Percentiles rank a stretch among this genome's conserved stretches.
Conservation (phyloP, 345 rosid species). For the Trapa bicornis region DNA sequence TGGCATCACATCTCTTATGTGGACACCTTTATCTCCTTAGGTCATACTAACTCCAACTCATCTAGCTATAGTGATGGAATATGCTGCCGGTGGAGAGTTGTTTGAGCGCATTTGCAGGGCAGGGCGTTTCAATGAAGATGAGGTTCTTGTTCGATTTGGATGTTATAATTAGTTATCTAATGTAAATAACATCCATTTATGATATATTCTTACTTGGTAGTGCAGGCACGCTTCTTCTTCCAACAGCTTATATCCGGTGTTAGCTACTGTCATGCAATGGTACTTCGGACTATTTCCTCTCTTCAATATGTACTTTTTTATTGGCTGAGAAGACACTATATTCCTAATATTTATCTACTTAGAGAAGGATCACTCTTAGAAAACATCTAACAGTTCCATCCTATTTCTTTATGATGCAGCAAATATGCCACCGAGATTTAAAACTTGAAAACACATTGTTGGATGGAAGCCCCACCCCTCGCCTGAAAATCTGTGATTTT, state of each 20-base stretch:
- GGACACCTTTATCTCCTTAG: conserved; percentile 16
- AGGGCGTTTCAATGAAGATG: conserved; percentile 71
- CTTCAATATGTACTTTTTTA: background rate
- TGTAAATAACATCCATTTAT: background rate
- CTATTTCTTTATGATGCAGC: conserved; percentile 23
- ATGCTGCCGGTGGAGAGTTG: conserved; percentile 79
- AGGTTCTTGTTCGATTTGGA: conserved; percentile 22
- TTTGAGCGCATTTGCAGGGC: conserved; percentile 77
- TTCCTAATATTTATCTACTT: background rate
- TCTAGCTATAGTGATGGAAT: conserved; percentile 80
- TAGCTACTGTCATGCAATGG: conserved; percentile 69
- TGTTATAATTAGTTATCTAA: background rate
- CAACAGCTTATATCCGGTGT: conserved; percentile 78
- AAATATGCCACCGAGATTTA: conserved; percentile 95
- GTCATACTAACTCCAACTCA: conserved; percentile 74
- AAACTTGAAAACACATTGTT: conserved; percentile 87
- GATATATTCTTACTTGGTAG: background rate
- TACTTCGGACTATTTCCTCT: conserved; percentile 13
- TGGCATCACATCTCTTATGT: conserved; percentile 4
- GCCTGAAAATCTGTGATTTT: conserved; percentile 93
- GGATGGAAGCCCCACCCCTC: conserved; percentile 97
- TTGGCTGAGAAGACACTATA: background rate
- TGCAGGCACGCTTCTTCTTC: conserved; percentile 74
- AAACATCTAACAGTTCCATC: background rate
- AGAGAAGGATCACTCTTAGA: background rate